phyloP scores from a whole-genome alignment of 306 rosid genomes.

The Rosa chinensis region DNA sequence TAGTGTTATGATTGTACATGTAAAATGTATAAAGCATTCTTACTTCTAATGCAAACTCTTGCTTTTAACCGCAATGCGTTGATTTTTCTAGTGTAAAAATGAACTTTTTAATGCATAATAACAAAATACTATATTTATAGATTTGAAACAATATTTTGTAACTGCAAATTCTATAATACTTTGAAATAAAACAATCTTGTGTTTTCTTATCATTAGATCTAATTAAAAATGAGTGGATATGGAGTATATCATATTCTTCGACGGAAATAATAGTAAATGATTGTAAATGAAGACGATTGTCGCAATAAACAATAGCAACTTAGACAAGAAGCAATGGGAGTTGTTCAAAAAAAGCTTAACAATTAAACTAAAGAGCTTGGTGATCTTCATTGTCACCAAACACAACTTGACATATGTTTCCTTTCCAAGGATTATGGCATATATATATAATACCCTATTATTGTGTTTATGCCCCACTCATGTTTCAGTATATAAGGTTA shows the following conservation, averaged over 20 bases:
- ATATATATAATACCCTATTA: not conserved
- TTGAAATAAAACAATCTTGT: not conserved
- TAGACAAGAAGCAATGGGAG: not conserved
- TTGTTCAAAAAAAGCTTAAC: not conserved
- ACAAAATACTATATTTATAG: not conserved
- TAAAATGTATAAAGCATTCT: not conserved
- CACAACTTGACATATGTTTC: constrained; percentile 5
- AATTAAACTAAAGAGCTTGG: not conserved
- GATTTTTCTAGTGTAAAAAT: too few relatives aligned
- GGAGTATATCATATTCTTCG: not conserved
- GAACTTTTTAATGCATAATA: not conserved
- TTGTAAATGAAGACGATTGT: not conserved
- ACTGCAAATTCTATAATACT: too few relatives aligned
- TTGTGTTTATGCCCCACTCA: constrained; percentile 1
- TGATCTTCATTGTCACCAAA: not conserved
- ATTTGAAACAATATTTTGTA: too few relatives aligned
- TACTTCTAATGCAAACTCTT: not conserved
- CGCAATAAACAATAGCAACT: not conserved
- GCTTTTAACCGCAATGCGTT: not conserved
- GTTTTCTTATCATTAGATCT: too few relatives aligned
- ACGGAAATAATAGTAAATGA: not conserved
- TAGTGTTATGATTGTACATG: not conserved
- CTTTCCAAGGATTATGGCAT: not conserved
- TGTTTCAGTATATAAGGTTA: not conserved
- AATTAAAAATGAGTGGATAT: not conserved